Conservation (phyloP, 139 green algal genomes). For the Closterium sp. region DNA sequence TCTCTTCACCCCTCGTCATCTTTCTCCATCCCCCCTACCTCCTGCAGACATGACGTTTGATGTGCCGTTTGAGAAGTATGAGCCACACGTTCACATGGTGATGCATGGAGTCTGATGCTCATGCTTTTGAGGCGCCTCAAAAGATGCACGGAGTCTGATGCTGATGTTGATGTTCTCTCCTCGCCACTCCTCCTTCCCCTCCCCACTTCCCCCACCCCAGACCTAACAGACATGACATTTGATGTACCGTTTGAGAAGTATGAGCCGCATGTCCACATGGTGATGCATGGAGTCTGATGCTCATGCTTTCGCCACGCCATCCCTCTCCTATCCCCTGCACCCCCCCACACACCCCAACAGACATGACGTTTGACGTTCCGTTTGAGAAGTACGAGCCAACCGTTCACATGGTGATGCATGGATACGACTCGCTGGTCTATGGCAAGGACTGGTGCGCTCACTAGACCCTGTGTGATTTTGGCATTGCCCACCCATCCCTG, state of each 20-base stretch:
- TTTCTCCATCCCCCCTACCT: neutral
- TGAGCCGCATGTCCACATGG: slow-evolving; percentile 15
- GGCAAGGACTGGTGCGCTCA: neutral
- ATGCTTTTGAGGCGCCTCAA: too few relatives aligned
- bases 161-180: too few relatives aligned
- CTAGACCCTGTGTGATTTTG: neutral
- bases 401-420: slow-evolving; percentile 16
- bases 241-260: slow-evolving; percentile 22
- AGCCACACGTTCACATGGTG: slow-evolving; percentile 18
- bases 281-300: slow-evolving; percentile 27
- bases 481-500: too few relatives aligned
- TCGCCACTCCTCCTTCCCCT: neutral
- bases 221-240: slow-evolving; percentile 29
- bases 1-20: neutral
- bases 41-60: slow-evolving; percentile 37
- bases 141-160: too few relatives aligned
- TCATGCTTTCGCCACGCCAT: too few relatives aligned
- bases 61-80: slow-evolving; percentile 17
- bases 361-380: slow-evolving; percentile 37
- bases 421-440: slow-evolving; percentile 17
- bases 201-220: too few relatives aligned
- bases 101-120: slow-evolving; percentile 21
- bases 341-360: neutral
- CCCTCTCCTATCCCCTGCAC: too few relatives aligned
- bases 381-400: slow-evolving; percentile 14